These are phyloP conservation scores for Leccinum laetum DNA, from an alignment of 1,284 basidiomycete species.

Conservation along the genomic window DNA sequence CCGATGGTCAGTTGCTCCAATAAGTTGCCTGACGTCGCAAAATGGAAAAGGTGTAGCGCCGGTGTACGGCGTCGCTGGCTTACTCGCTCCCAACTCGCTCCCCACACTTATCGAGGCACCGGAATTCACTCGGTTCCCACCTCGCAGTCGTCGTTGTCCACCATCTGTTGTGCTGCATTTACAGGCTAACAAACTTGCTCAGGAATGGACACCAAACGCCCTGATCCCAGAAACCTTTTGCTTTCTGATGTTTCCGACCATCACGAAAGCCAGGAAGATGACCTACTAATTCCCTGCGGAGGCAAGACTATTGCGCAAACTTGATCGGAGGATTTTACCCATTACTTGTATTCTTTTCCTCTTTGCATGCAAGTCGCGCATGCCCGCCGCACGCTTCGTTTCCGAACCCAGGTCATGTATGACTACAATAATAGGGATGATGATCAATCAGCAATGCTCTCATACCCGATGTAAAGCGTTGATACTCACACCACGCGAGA, in stretches of 20 bases:
- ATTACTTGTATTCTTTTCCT: too few species aligned
- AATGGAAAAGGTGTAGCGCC: neutral
- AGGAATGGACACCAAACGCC: slow-evolving; percentile 19
- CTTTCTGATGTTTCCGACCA: slow-evolving; percentile 5
- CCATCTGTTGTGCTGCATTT: neutral
- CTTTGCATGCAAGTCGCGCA: too few species aligned
- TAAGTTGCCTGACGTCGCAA: neutral
- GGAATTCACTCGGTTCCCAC: neutral
- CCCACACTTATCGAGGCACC: neutral
- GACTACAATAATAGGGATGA: slow-evolving; percentile 37
- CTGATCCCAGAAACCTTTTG: slow-evolving; percentile 6
- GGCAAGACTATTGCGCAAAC: too few species aligned
- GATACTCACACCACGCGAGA: slow-evolving; percentile 69
- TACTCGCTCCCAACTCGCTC: neutral
- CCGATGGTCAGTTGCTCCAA: too few species aligned
- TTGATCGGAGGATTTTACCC: too few species aligned
- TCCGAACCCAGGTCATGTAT: slow-evolving; percentile 44
- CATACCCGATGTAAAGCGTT: too few species aligned
- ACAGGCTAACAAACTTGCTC: neutral
- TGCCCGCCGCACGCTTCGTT: too few species aligned
- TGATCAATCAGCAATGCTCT: neutral
- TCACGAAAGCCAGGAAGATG: too few species aligned
- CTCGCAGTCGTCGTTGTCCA: neutral
- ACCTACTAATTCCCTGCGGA: too few species aligned
- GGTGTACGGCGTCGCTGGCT: neutral